These are phyloP conservation scores for Colletotrichum echinochloae DNA, from an alignment of 2,329 filamentous ascomycete genomes.

Conservation along the genomic window DNA sequence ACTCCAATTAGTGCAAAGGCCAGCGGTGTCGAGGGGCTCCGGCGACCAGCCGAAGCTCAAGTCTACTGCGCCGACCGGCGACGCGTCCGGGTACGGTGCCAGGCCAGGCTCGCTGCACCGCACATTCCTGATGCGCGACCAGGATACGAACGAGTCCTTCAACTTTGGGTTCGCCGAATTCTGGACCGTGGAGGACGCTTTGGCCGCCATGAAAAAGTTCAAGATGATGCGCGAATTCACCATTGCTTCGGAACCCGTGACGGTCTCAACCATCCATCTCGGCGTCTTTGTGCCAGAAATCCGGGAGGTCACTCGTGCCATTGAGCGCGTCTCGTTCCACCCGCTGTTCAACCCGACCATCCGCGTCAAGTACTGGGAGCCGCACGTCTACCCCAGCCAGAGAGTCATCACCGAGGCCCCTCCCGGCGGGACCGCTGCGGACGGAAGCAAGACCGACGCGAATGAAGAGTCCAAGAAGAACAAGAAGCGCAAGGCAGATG, in stretches of 20 bases:
- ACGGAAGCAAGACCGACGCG: conserved; percentile 49
- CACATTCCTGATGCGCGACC: conserved; percentile 81
- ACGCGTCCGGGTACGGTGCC: conserved; percentile 74
- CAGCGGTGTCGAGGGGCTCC: conserved; percentile 59
- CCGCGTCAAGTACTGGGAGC: conserved; percentile 82
- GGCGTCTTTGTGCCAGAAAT: conserved; percentile 85
- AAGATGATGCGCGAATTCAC: conserved; percentile 80
- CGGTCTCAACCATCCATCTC: conserved; percentile 82
- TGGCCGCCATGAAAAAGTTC: conserved; percentile 78
- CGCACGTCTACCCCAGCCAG: conserved; percentile 77
- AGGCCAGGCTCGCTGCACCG: conserved; percentile 80
- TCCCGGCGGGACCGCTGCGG: conserved; percentile 54
- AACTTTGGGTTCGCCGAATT: conserved; percentile 90
- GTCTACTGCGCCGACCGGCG: conserved; percentile 67
- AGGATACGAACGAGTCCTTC: conserved; percentile 77
- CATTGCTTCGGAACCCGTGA: conserved; percentile 78
- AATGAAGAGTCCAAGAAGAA: conserved; percentile 51
- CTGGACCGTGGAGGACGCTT: conserved; percentile 79
- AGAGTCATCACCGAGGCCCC: conserved; percentile 67
- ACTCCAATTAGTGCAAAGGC: conserved; percentile 72
- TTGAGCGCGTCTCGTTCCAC: conserved; percentile 74
- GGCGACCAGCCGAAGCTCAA: conserved; percentile 66
- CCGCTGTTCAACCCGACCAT: conserved; percentile 76
- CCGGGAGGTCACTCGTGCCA: conserved; percentile 65
- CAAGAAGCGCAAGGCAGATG: conserved; percentile 68